Conservation (phyloP, 1,284 basidiomycete genomes). For the Pyrrhoderma noxium region DNA sequence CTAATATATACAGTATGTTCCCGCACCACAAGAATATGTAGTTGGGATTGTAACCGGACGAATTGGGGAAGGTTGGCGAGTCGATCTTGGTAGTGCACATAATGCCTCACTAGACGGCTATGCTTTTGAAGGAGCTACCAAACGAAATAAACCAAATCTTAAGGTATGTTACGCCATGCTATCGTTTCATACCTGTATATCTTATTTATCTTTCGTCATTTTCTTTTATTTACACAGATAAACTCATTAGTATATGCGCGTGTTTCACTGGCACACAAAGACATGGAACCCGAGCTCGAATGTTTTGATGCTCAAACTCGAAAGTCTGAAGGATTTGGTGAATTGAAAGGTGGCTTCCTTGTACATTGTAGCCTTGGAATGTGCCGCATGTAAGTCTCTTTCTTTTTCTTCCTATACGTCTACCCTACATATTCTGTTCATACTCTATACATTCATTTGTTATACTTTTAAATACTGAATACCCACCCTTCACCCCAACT, state of each 20-base stretch:
- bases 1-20: constrained; percentile 61
- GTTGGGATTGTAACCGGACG: constrained; percentile 65
- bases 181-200: not conserved
- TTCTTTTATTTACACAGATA: constrained; percentile 41
- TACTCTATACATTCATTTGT: not conserved
- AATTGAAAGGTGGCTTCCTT: constrained; percentile 74
- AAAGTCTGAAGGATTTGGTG: constrained; percentile 79
- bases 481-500: constrained; percentile 3
- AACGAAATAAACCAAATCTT: constrained; percentile 76
- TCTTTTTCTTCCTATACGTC: not conserved
- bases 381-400: constrained; percentile 69
- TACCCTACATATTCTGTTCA: not conserved
- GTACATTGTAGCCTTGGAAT: constrained; percentile 68
- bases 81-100: constrained; percentile 79
- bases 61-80: constrained; percentile 72
- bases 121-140: constrained; percentile 82
- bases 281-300: constrained; percentile 85
- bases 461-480: too few relatives aligned
- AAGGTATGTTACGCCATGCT: constrained; percentile 64
- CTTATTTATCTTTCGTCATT: not conserved
- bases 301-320: constrained; percentile 82
- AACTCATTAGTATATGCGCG: constrained; percentile 77
- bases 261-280: constrained; percentile 78
- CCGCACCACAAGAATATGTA: constrained; percentile 74
- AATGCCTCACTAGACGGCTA: constrained; percentile 69